Percentiles rank a stretch among this genome's conserved stretches.
These are phyloP conservation scores for Nyssa sinensis DNA, from an alignment of 148 eudicot genomes.

Conservation along the genomic window DNA sequence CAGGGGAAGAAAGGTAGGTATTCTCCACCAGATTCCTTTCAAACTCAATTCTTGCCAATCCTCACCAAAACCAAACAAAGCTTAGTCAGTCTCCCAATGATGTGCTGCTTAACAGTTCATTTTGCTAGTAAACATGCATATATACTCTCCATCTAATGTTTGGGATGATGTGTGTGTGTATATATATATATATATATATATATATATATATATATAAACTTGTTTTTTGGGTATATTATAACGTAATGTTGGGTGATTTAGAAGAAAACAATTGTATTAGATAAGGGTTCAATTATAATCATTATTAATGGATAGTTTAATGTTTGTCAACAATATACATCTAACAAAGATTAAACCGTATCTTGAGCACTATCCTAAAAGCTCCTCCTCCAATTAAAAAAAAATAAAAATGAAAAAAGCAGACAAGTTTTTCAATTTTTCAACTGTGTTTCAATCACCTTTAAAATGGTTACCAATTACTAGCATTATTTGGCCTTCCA, in stretches of 20 bases:
- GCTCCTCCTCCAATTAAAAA: background rate
- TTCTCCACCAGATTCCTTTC: background rate
- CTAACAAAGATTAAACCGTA: background rate
- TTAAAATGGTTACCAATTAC: background rate
- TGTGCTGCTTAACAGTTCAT: too few relatives aligned
- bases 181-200: too few relatives aligned
- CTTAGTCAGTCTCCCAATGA: background rate
- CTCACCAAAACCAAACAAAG: background rate
- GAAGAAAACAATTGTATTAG: background rate
- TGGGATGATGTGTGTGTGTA: too few relatives aligned
- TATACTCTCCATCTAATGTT: too few relatives aligned
- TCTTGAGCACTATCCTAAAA: background rate
- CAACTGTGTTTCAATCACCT: background rate
- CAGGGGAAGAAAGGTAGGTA: too few relatives aligned
- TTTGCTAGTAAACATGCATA: too few relatives aligned
- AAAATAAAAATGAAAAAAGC: too few relatives aligned
- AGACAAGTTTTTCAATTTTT: background rate
- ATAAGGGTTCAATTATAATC: background rate
- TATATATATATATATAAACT: too few relatives aligned
- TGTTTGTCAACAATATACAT: background rate
- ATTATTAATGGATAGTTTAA: background rate
- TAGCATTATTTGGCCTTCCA: background rate
- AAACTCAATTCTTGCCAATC: background rate
- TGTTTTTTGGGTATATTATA: too few relatives aligned
- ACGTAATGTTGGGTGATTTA: background rate